Evolutionary conservation across 2,329 filamentous ascomycete species (phyloP), one percentile per base, ranked within the genome.

Genomic region (Fonsecaea pugnacius): DNA sequence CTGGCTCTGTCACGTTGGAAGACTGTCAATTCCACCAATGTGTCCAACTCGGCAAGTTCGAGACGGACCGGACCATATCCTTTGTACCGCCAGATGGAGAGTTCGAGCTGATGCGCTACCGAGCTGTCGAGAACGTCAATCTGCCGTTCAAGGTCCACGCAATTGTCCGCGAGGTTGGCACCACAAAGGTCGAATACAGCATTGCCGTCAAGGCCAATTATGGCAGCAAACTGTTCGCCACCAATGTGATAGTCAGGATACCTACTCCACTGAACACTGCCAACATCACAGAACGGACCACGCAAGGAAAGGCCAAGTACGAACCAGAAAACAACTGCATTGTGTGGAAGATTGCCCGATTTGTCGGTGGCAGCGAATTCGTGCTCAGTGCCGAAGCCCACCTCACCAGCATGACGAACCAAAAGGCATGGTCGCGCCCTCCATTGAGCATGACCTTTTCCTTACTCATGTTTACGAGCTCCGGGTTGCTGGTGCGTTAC

Each of bases 21-120:
- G 95, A 99, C 77, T 98, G 96, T 75, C 95, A 98, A 75, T 97
- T 99, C 80, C 95, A 99, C 78, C 95, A 99, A 78, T 99, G 95
- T 77, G 95, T 99, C 66, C 96, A 97, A 81, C 85, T 99, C 33
- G 93, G 94, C 70, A 96, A 96, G 75, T 99, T 99, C 75, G 95
- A 98, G 78, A 90, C 90, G 33, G 95, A 99, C 78, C 86, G 95
- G 69, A 98, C 96, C 76, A 98, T 99, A 77, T 95, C 90, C 65
- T 97, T 99, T 77, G 89, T 99, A 40, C 95, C 95, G 2, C 95
- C 95, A 2, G 95, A 99, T 75, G 95, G 95, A 70, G 94, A 97
- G 75, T 99, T 99, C 77, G 95, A 99, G 80, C 85, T 99, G 67
- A 99, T 99, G 95, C 90, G 93, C 54, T 99, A 99, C 78, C 92